Percentiles rank a stretch among this genome's conserved stretches.
Evolutionary conservation across 306 rosid genomes (phyloP).

Genomic region (Albizia julibrissin): DNA sequence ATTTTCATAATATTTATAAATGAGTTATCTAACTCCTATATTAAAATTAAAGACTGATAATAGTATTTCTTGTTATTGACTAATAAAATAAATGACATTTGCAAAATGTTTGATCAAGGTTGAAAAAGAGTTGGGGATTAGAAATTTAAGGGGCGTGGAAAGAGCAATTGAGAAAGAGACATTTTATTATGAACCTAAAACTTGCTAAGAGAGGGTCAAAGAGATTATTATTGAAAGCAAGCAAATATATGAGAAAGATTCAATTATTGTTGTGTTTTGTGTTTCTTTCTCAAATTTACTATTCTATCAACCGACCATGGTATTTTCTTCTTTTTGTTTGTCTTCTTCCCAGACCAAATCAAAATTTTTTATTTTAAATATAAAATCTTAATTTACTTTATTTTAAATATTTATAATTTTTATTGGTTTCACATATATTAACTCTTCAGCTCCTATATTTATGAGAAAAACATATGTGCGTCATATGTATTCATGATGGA

Average conservation of each 20-base stretch:
- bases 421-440: too few relatives aligned
- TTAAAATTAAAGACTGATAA: too few relatives aligned
- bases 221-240: background rate
- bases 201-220: background rate
- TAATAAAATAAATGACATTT: background rate
- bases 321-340: background rate
- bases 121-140: background rate
- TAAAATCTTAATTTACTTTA: too few relatives aligned
- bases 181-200: background rate
- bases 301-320: background rate
- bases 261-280: background rate
- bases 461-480: too few relatives aligned
- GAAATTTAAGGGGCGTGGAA: background rate
- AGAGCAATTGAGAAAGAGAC: background rate
- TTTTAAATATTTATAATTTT: too few relatives aligned
- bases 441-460: too few relatives aligned
- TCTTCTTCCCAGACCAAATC: background rate
- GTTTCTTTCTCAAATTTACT: background rate
- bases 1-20: too few relatives aligned
- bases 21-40: too few relatives aligned
- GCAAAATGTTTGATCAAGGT: background rate
- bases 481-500: too few relatives aligned
- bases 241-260: background rate
- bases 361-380: too few relatives aligned
- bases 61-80: background rate